These are phyloP conservation scores for Rhizopogon vulgaris DNA, from an alignment of 768 basidiomycete species.

Conservation along the genomic window DNA sequence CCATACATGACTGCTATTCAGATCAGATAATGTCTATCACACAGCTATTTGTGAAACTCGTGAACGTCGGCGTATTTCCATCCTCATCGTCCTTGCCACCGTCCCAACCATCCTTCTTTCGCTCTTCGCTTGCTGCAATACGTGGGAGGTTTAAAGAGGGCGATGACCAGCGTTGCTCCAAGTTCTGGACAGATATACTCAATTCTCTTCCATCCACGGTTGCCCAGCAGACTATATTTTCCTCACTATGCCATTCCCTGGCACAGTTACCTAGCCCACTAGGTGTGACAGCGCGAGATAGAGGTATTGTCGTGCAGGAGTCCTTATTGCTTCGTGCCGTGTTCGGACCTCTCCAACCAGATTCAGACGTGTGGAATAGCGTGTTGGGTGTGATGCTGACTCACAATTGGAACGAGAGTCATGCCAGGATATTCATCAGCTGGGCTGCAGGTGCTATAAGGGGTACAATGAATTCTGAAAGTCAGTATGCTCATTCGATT, in stretches of 20 bases:
- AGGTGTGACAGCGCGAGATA: conserved; percentile 26
- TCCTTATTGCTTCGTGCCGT: conserved; percentile 45
- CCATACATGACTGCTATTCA: conserved; percentile 16
- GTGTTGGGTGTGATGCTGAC: conserved; percentile 40
- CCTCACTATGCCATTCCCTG: conserved; percentile 52
- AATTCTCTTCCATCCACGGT: conserved; percentile 7
- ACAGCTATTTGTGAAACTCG: conserved; percentile 60
- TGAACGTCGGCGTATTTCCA: conserved; percentile 63
- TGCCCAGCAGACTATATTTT: conserved; percentile 51
- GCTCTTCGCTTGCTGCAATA: conserved; percentile 41
- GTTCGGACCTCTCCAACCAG: conserved; percentile 43
- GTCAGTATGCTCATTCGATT: conserved; percentile 9
- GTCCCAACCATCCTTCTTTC: conserved; percentile 73
- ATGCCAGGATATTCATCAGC: conserved; percentile 59
- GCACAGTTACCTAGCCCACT: conserved; percentile 22
- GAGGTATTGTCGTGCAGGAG: conserved; percentile 46
- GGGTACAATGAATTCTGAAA: conserved; percentile 25
- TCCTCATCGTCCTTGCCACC: conserved; percentile 38
- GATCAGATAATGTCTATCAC: conserved; percentile 37
- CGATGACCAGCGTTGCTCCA: too few species aligned
- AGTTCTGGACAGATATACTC: too few species aligned
- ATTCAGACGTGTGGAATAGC: conserved; percentile 47
- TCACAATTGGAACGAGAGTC: conserved; percentile 53
- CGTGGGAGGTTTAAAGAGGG: conserved; percentile 28
- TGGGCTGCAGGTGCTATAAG: conserved; percentile 53